Conservation (phyloP, 257 asterid genomes). For the Paulownia fortunei region DNA sequence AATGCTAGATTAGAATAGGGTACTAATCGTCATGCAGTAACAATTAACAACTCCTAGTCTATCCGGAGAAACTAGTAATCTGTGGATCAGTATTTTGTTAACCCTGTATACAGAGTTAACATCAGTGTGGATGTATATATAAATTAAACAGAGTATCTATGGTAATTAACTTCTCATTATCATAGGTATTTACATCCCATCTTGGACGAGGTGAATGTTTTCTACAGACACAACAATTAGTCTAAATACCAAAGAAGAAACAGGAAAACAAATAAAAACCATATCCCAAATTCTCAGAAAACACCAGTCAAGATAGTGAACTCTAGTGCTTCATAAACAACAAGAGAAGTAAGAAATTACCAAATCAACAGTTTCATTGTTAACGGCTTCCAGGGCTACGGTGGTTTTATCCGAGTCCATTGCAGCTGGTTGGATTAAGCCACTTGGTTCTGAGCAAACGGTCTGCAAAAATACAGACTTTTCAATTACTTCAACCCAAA, state of each 20-base stretch:
- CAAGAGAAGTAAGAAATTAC: slow-evolving; percentile 34
- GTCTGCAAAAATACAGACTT: neutral
- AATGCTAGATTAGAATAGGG: neutral
- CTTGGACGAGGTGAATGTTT: neutral
- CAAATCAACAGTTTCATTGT: slow-evolving; percentile 71
- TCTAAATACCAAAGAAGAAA: neutral
- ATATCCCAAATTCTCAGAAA: neutral
- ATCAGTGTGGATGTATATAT: neutral
- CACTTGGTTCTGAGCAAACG: neutral
- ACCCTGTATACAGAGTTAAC: neutral
- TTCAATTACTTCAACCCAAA: neutral
- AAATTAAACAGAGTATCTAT: neutral
- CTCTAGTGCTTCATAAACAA: neutral
- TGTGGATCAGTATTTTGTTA: neutral
- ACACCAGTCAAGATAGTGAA: neutral
- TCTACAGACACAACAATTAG: neutral
- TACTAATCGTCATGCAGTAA: neutral
- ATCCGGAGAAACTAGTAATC: neutral
- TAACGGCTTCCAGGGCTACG: slow-evolving; percentile 60
- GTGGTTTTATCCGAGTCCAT: slow-evolving; percentile 36
- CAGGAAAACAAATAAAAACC: neutral
- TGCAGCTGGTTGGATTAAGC: neutral
- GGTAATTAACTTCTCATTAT: neutral
- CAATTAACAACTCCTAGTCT: too few relatives aligned
- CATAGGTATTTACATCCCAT: neutral